Conservation (phyloP, 1,284 basidiomycete genomes). For the Puccinia coronata region DNA sequence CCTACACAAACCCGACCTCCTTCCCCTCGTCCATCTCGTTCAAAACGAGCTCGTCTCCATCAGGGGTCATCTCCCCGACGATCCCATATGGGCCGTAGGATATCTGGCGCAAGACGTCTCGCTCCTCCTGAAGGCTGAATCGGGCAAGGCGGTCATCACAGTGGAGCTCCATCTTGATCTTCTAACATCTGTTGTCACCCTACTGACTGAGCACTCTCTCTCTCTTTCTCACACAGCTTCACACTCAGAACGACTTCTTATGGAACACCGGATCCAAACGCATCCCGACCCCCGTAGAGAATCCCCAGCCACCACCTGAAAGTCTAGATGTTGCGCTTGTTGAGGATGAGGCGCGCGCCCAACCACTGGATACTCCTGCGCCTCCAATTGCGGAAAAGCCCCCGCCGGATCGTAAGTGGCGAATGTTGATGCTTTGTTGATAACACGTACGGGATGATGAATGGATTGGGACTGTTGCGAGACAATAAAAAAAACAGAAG, state of each 20-base stretch:
- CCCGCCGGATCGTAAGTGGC: slow-evolving; percentile 13
- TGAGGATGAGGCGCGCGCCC: no score
- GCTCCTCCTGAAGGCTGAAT: not conserved
- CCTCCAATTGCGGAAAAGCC: not conserved
- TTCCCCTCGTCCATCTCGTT: not conserved
- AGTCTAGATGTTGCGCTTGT: not conserved
- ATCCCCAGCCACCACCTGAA: not conserved
- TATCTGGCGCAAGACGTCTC: not conserved
- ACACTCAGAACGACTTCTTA: slow-evolving; percentile 36
- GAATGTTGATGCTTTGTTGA: no score
- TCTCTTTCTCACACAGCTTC: not conserved
- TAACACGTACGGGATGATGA: no score
- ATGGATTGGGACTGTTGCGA: no score
- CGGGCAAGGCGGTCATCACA: slow-evolving; percentile 33
- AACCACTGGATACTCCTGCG: no score
- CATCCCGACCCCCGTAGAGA: not conserved
- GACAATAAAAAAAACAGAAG: slow-evolving; percentile 9
- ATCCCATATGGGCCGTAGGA: slow-evolving; percentile 42
- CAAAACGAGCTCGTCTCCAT: slow-evolving; percentile 13
- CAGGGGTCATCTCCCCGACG: not conserved
- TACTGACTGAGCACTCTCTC: not conserved
- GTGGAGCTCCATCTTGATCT: slow-evolving; percentile 21
- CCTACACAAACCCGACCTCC: not conserved
- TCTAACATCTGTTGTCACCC: not conserved
- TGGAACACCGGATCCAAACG: slow-evolving; percentile 21